phyloP scores from a whole-genome alignment of 129 eudicot genomes.

The Solidago caesia region DNA sequence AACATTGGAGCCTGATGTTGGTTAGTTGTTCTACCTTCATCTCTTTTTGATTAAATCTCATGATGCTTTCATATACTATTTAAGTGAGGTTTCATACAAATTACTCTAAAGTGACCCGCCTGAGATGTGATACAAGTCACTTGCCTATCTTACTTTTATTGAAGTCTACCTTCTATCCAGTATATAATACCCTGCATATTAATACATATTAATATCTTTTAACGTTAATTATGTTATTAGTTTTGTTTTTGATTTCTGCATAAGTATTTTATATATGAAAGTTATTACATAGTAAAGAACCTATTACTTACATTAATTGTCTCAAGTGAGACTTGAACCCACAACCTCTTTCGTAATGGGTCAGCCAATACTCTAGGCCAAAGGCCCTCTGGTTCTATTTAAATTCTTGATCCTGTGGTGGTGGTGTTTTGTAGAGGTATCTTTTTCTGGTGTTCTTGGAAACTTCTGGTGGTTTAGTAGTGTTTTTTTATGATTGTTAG shows the following conservation, averaged over 20 bases:
- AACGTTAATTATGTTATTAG: too few species aligned
- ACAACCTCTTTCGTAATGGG: too few species aligned
- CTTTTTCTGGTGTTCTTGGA: not conserved
- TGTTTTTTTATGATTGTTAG: slow-evolving; percentile 13
- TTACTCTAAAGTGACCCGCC: not conserved
- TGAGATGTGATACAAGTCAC: not conserved
- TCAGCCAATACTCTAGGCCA: too few species aligned
- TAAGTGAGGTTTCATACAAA: not conserved
- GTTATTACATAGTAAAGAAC: too few species aligned
- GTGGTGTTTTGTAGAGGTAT: too few species aligned
- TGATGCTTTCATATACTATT: slow-evolving; percentile 2
- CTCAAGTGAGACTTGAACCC: not conserved
- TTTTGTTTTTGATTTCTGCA: too few species aligned
- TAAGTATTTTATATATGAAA: too few species aligned
- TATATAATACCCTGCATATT: not conserved
- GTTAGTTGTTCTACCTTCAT: slow-evolving; percentile 50
- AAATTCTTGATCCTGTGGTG: not conserved
- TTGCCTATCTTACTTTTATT: not conserved
- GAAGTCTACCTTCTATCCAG: not conserved
- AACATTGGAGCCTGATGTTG: slow-evolving; percentile 92
- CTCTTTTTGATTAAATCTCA: slow-evolving; percentile 8
- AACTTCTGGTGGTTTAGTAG: not conserved
- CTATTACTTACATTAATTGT: not conserved
- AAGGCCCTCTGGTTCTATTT: too few species aligned
- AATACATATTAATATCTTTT: too few species aligned